phyloP scores from a whole-genome alignment of 495 filamentous ascomycete genomes.

The Xylaria venustula region DNA sequence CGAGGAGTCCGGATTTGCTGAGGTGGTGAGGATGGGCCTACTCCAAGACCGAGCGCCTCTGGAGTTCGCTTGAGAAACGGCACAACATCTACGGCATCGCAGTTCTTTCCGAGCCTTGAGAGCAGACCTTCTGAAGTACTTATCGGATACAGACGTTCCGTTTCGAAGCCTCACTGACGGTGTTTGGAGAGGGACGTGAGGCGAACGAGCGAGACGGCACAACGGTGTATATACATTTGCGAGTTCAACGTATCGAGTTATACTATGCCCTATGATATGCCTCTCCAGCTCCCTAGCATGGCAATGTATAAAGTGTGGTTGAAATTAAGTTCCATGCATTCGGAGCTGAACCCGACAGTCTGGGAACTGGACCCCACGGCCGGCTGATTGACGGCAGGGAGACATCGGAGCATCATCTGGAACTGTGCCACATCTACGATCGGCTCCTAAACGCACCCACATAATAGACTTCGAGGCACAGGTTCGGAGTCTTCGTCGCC shows the following conservation, averaged over 20 bases:
- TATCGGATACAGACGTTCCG: too few relatives aligned
- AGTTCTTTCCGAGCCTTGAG: too few relatives aligned
- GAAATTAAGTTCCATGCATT: conserved; percentile 8
- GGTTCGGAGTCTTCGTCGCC: too few relatives aligned
- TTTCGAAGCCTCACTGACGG: too few relatives aligned
- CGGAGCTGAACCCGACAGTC: conserved; percentile 7
- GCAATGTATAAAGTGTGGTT: background rate
- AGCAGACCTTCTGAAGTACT: too few relatives aligned
- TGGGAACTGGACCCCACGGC: conserved; percentile 7
- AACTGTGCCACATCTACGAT: background rate
- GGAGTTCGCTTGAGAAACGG: too few relatives aligned
- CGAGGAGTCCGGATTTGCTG: background rate
- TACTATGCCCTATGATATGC: background rate
- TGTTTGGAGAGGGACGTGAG: too few relatives aligned
- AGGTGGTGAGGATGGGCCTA: background rate
- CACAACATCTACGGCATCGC: too few relatives aligned
- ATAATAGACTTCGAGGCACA: too few relatives aligned
- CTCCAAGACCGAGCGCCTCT: too few relatives aligned
- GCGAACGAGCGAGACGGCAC: too few relatives aligned
- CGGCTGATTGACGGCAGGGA: background rate
- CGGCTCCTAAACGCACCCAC: background rate
- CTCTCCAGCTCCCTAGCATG: background rate
- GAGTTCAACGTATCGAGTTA: background rate
- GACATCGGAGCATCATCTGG: background rate
- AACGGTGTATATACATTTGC: background rate